Evolutionary conservation across 306 rosid genomes (phyloP).

Genomic region (Argentina anserina): DNA sequence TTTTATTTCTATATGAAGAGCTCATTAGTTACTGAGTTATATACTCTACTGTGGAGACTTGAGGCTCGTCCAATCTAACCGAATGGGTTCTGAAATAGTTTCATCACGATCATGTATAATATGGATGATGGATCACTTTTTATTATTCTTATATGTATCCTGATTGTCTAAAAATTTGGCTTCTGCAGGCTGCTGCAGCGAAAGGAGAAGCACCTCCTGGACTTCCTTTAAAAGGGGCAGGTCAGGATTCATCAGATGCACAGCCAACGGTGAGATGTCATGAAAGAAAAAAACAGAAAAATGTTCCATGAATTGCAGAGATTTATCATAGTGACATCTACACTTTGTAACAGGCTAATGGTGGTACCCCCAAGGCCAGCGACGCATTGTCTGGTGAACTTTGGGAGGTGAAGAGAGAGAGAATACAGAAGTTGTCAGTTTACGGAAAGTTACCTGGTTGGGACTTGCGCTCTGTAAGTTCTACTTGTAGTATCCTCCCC

Average conservation of each 20-base stretch:
- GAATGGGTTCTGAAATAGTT: neutral
- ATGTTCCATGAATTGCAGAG: slow-evolving; percentile 7
- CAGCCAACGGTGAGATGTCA: slow-evolving; percentile 50
- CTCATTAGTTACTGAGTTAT: neutral
- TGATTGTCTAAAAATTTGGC: slow-evolving; percentile 15
- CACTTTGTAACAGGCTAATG: slow-evolving; percentile 56
- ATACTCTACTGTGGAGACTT: neutral
- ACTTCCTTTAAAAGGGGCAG: slow-evolving; percentile 95
- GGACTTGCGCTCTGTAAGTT: slow-evolving; percentile 93
- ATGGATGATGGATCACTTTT: neutral
- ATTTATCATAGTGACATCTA: slow-evolving; percentile 19
- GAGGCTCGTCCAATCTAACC: neutral
- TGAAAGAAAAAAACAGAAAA: slow-evolving; percentile 13
- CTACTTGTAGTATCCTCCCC: neutral
- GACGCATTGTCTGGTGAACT: slow-evolving; percentile 98
- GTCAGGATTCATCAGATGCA: slow-evolving; percentile 93
- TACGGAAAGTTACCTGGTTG: slow-evolving; percentile 78
- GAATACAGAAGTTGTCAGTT: slow-evolving; percentile 74
- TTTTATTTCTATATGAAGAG: neutral
- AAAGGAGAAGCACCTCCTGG: slow-evolving; percentile 99
- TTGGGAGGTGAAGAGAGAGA: slow-evolving; percentile 89
- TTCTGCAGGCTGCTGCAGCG: slow-evolving; percentile 92
- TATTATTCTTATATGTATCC: neutral
- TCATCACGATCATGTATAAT: neutral
- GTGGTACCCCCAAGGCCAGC: slow-evolving; percentile 76